These are phyloP conservation scores for Rhizophagus clarus DNA, from an alignment of 192 early-diverging fungal species.

Conservation along the genomic window DNA sequence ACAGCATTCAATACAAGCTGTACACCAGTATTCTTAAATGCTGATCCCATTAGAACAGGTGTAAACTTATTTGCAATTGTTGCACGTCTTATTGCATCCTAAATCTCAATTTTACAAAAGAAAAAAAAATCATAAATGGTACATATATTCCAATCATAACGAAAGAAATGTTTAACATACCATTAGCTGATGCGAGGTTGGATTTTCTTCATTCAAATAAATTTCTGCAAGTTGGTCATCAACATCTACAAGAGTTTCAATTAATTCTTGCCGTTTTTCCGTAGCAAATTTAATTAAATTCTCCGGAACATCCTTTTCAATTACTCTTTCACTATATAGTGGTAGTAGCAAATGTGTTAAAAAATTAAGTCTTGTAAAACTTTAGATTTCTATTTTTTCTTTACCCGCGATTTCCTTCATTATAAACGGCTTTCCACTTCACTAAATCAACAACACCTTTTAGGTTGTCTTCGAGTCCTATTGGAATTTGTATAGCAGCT, in stretches of 20 bases:
- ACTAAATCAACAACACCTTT: conserved; percentile 92
- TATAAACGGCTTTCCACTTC: conserved; percentile 82
- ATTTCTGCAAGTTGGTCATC: conserved; percentile 85
- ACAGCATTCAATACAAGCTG: conserved; percentile 77
- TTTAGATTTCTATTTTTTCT: conserved; percentile 15
- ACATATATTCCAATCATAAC: neutral
- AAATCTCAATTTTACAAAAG: conserved; percentile 10
- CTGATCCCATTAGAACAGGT: conserved; percentile 85
- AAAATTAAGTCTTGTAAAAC: neutral
- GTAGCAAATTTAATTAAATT: conserved; percentile 63
- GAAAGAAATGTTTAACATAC: conserved; percentile 15
- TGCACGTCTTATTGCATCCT: conserved; percentile 73
- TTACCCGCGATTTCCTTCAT: conserved; percentile 86
- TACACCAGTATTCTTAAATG: conserved; percentile 84
- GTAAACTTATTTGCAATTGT: conserved; percentile 79
- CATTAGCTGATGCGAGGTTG: conserved; percentile 68
- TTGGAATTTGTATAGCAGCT: conserved; percentile 80
- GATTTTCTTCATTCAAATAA: conserved; percentile 75
- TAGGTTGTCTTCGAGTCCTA: conserved; percentile 86
- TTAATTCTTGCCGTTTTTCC: conserved; percentile 73
- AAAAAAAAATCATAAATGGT: neutral
- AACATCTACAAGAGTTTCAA: conserved; percentile 78
- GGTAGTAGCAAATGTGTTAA: neutral
- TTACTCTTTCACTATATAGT: conserved; percentile 61
- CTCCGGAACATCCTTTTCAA: conserved; percentile 71